Conservation (phyloP, 2,329 filamentous ascomycete species). For the Ophiostoma sp. region DNA sequence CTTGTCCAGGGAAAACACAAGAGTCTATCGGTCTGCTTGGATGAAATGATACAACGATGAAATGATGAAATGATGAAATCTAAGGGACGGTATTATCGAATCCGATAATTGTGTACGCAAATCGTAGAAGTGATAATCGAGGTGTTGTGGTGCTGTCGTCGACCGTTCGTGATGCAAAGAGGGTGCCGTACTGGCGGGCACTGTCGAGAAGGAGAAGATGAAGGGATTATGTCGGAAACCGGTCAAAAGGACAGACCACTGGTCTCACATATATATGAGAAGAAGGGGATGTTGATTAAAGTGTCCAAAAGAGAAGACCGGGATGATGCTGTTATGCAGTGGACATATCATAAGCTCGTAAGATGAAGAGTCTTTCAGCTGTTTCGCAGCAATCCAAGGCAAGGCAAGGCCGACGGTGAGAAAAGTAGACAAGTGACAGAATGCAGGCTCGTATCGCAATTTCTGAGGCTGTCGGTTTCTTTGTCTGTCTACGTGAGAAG, state of each 20-base stretch:
- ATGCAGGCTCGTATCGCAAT: not conserved
- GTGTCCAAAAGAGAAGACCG: not conserved
- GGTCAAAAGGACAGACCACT: not conserved
- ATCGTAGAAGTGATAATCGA: not conserved
- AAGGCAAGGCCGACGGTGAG: slow-evolving; percentile 5
- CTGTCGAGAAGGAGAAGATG: not conserved
- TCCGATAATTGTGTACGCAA: not conserved
- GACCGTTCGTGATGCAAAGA: not conserved
- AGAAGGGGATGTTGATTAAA: not conserved
- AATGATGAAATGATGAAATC: not conserved
- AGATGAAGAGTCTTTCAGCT: not conserved
- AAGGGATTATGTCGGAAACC: not conserved
- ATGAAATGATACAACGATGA: not conserved
- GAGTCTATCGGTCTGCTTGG: slow-evolving; percentile 10
- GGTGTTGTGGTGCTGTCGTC: not conserved
- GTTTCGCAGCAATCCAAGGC: slow-evolving; percentile 2
- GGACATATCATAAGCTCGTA: slow-evolving; percentile 23
- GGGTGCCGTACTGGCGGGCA: not conserved
- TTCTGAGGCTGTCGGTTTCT: not conserved
- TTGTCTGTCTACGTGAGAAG: not conserved
- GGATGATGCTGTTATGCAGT: slow-evolving; percentile 17
- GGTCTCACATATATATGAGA: slow-evolving; percentile 23
- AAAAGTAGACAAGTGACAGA: not conserved
- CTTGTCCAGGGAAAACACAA: not conserved
- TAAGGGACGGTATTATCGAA: not conserved